phyloP scores from a whole-genome alignment of 768 basidiomycete genomes.

The Auricularia sp. region DNA sequence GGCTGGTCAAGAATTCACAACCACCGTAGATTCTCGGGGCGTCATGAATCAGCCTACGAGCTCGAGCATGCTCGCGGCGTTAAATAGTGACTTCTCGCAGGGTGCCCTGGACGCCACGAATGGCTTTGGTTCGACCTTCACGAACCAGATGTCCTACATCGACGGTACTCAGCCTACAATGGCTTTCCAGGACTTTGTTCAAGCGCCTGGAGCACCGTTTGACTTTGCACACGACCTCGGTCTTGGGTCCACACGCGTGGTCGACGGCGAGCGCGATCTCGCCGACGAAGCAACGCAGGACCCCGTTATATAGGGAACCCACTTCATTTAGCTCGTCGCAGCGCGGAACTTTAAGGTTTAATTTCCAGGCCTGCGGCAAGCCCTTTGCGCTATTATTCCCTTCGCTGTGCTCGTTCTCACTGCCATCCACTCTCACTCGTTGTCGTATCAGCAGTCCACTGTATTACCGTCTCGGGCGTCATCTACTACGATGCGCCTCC shows the following conservation, averaged over 20 bases:
- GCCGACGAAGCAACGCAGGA: neutral
- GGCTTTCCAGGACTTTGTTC: constrained; percentile 30
- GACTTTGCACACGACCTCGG: constrained; percentile 14
- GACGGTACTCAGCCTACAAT: constrained; percentile 60
- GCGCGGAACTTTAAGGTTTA: neutral
- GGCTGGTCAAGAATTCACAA: constrained; percentile 72
- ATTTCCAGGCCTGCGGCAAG: neutral
- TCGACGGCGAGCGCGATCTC: neutral
- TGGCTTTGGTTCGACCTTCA: constrained; percentile 43
- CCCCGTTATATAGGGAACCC: neutral
- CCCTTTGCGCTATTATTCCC: neutral
- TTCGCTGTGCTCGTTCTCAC: neutral
- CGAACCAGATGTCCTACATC: constrained; percentile 56
- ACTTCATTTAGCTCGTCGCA: neutral
- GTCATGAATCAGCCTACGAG: constrained; percentile 46
- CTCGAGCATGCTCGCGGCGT: constrained; percentile 81
- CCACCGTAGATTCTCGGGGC: constrained; percentile 41
- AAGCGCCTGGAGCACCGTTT: constrained; percentile 57
- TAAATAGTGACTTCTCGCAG: constrained; percentile 66
- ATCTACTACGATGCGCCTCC: neutral
- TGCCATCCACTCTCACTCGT: neutral
- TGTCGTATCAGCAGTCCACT: neutral
- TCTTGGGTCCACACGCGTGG: neutral
- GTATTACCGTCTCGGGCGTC: neutral
- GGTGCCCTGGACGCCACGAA: constrained; percentile 55